Evolutionary conservation across 148 eudicot species (phyloP), one percentile per base, ranked within the genome.

Genomic region (Simmondsia chinensis): DNA sequence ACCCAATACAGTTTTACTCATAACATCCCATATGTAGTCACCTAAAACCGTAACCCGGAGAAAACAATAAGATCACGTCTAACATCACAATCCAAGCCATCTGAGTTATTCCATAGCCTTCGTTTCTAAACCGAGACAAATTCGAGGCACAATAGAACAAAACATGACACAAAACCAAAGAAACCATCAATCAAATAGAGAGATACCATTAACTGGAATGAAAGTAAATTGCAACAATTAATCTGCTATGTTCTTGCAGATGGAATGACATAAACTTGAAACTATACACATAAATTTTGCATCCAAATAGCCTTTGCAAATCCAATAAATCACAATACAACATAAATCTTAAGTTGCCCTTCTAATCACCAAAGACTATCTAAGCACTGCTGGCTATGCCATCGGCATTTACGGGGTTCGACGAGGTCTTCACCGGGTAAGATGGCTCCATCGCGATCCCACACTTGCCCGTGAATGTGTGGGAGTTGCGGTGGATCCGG

Each of bases 391-490:
- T 66, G 7, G 55, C 54, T 43, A 36, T 54, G 36, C 57, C 59
- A n/a, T 37, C 46, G 7, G 43, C 49, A 17, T 20, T 57, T 23
- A 61, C 47, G 2, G 50, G 26, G 45, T 48, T 60, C 41, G 46
- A 28, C 19, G 43, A 15, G 3, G 13, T 46, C 76, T 86, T 91
- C 40, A 57, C 63, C 0, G 99, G 99, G 54, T 86, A 91, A 2
- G 99, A 91, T n/a, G 99, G 68, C 44, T 71, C 63, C 77, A 79
- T 66, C 9, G 76, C 88, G 24, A 91, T 82, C 25, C 96, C 94
- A 45, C 96, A 86, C 56, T 78, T 91, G 17, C 99, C 99, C 2
- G 86, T 52, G 15, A 8, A 20, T 2, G 40, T 21, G 31, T 27
- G 65, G 6, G 28, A 31, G 38, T 79, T 91, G 11, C 95, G 82